phyloP scores from a whole-genome alignment of 352 stramenopile species.

The Globisporangium iwayamae region DNA sequence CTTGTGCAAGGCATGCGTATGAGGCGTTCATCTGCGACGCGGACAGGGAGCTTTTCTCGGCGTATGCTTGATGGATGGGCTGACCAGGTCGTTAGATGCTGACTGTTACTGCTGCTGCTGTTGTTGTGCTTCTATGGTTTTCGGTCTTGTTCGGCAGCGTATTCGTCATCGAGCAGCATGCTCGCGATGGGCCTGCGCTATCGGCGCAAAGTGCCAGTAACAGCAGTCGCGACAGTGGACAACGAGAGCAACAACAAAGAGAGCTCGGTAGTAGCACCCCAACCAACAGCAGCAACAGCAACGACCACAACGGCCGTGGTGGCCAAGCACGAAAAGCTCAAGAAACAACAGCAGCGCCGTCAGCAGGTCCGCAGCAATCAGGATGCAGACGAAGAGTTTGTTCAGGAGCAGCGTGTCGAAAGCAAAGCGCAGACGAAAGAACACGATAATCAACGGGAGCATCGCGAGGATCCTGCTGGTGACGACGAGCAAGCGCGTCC shows the following conservation, averaged over 20 bases:
- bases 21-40: neutral
- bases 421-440: neutral
- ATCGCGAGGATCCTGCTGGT: neutral
- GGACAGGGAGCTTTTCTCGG: neutral
- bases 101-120: neutral
- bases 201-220: conserved; percentile 39
- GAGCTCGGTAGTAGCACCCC: conserved; percentile 4
- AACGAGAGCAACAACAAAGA: conserved; percentile 26
- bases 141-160: neutral
- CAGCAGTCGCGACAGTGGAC: conserved; percentile 1
- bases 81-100: neutral
- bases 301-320: neutral
- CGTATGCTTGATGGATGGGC: neutral
- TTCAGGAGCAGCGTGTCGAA: neutral
- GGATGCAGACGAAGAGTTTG: neutral
- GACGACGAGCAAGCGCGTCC: neutral
- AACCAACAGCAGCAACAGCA: neutral
- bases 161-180: conserved; percentile 6
- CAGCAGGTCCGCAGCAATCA: conserved; percentile 1
- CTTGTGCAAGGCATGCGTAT: too few relatives aligned
- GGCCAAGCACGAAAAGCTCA: conserved; percentile 5
- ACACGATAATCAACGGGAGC: conserved; percentile 13
- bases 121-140: neutral
- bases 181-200: conserved; percentile 36
- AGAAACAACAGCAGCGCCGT: conserved; percentile 8